Conservation (phyloP, 1,284 basidiomycete genomes). For the Vanrija pseudolonga region DNA sequence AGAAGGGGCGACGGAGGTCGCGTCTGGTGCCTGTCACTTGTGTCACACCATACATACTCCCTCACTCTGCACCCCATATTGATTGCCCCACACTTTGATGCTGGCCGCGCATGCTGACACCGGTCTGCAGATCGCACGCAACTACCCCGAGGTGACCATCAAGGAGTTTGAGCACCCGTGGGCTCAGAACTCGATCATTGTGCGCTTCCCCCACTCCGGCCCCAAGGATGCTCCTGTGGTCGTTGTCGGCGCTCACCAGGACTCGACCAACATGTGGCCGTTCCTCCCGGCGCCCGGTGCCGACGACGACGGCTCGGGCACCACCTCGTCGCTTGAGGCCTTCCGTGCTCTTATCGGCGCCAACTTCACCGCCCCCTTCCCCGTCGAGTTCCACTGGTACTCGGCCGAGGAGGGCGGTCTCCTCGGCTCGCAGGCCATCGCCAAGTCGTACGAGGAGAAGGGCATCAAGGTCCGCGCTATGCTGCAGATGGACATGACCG, state of each 20-base stretch:
- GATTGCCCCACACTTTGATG: conserved; percentile 1
- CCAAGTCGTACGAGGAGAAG: conserved; percentile 65
- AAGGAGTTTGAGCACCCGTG: conserved; percentile 82
- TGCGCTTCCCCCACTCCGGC: conserved; percentile 50
- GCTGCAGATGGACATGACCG: conserved; percentile 89
- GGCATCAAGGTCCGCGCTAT: conserved; percentile 73
- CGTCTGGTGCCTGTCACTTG: background rate
- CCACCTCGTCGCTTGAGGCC: conserved; percentile 84
- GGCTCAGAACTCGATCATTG: conserved; percentile 86
- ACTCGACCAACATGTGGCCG: conserved; percentile 82
- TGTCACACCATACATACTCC: conserved; percentile 1
- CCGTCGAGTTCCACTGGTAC: conserved; percentile 95
- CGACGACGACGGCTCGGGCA: conserved; percentile 86
- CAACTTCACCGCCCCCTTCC: conserved; percentile 65
- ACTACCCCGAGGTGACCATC: conserved; percentile 64
- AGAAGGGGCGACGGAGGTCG: conserved; percentile 10
- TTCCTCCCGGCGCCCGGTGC: conserved; percentile 75
- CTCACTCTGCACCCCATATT: conserved; percentile 2
- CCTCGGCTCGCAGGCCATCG: conserved; percentile 89
- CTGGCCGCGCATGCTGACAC: no score
- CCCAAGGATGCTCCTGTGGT: conserved; percentile 51
- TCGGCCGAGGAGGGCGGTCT: conserved; percentile 93
- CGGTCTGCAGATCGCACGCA: conserved; percentile 59
- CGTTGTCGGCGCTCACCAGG: conserved; percentile 80
- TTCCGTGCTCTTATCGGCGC: conserved; percentile 77